A percentile compares a stretch with the other conserved stretches of the same genome.
Conservation (phyloP, 1,284 basidiomycete genomes). For the Ceratorhiza oryzae-sativae region DNA sequence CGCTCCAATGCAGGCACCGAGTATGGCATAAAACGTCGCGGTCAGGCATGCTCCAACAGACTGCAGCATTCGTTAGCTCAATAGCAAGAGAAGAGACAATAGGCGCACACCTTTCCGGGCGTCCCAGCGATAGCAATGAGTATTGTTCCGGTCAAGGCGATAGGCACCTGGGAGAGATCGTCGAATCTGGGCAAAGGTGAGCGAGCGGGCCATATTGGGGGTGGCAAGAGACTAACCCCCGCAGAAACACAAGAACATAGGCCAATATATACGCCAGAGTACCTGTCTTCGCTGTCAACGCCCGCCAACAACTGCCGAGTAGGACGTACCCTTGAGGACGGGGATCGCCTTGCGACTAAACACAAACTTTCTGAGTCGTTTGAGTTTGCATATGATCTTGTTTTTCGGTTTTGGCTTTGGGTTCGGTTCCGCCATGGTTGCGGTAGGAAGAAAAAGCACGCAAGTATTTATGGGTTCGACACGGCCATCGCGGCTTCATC, state of each 20-base stretch:
- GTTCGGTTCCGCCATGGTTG: neutral
- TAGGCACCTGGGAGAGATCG: neutral
- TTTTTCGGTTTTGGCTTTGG: neutral
- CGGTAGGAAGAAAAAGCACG: neutral
- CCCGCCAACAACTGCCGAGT: too few relatives aligned
- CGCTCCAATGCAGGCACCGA: slow-evolving; percentile 48
- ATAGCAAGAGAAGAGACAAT: neutral
- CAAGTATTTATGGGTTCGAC: neutral
- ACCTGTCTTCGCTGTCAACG: slow-evolving; percentile 41
- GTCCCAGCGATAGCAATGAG: slow-evolving; percentile 48
- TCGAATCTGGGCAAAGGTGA: slow-evolving; percentile 10
- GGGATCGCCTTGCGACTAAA: slow-evolving; percentile 43
- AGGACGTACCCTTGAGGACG: slow-evolving; percentile 44
- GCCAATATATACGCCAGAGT: slow-evolving; percentile 48
- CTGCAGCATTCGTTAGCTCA: slow-evolving; percentile 39
- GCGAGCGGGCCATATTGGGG: slow-evolving; percentile 23
- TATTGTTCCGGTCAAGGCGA: slow-evolving; percentile 42
- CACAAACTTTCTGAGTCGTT: slow-evolving; percentile 32
- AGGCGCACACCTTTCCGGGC: slow-evolving; percentile 45
- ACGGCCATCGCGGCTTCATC: neutral
- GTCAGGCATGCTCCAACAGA: slow-evolving; percentile 43
- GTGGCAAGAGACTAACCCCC: slow-evolving; percentile 45
- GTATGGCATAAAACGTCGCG: slow-evolving; percentile 44
- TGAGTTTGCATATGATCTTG: slow-evolving; percentile 24
- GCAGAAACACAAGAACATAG: slow-evolving; percentile 49